These are phyloP conservation scores for Malus hybrid DNA, from an alignment of 331 rosid genomes.

Conservation along the genomic window DNA sequence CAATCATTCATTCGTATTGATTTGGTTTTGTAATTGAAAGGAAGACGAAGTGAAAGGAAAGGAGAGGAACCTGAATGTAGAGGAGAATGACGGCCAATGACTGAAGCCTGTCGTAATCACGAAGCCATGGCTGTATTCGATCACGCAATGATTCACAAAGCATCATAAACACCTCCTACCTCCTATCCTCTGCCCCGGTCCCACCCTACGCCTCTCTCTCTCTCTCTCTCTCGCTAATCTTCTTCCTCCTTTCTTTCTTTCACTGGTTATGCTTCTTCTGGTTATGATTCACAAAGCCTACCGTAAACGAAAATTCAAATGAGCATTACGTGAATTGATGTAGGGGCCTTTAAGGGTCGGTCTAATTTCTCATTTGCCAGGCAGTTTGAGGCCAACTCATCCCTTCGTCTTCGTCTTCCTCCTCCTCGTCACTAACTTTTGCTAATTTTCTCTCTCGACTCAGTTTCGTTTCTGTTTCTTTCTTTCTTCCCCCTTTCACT, in stretches of 20 bases:
- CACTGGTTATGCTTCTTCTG: neutral
- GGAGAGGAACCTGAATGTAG: conserved; percentile 63
- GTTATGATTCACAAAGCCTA: neutral
- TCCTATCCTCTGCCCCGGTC: neutral
- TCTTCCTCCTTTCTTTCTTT: neutral
- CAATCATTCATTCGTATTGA: neutral
- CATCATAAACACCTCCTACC: conserved; percentile 32
- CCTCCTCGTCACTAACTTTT: neutral
- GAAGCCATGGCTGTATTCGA: conserved; percentile 77
- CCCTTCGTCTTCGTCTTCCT: neutral
- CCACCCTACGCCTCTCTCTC: conserved; percentile 6
- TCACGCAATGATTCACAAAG: conserved; percentile 65
- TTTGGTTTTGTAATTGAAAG: neutral
- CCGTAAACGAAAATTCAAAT: neutral
- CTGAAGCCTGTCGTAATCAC: conserved; percentile 90
- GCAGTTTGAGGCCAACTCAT: neutral
- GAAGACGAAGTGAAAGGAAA: neutral
- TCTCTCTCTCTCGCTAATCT: neutral
- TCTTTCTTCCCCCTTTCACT: neutral
- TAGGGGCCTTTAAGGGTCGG: neutral
- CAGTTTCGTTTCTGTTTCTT: neutral
- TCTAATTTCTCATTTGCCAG: neutral
- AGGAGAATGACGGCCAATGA: conserved; percentile 69
- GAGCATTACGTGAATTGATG: neutral
- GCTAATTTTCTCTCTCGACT: neutral